Base-by-base conservation (phyloP, 1,284 basidiomycete genomes). In the Sporisorium sorghi region DNA sequence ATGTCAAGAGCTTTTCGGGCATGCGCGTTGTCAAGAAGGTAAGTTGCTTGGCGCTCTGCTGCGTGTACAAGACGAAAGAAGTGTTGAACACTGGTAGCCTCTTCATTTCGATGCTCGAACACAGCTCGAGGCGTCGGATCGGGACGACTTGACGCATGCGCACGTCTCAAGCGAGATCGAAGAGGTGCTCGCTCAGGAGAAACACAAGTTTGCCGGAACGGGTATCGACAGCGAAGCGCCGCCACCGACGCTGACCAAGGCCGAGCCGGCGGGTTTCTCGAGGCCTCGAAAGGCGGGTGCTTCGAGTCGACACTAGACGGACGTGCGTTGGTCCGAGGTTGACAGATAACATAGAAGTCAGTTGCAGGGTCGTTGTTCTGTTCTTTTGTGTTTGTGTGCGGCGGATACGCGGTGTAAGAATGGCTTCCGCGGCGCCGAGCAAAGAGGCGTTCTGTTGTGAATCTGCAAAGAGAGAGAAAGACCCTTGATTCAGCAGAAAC, bases 11-110 rank as follows among this genome's bases (percentile, higher is more conserved):
- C n/a, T 69, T 78, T 23, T 58, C 61, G 11, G 76, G 76, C 11
- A 63, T 80, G 62, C 59, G 72, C 2, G 51, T 80, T 2, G 66
- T 76, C 17, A 80, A 76, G 40, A 76, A 75, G 37, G n/a, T 37
- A n/a, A 37, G 35, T 37, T 37, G 33, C 33, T n/a, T n/a, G n/a
- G n/a, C n/a, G n/a, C n/a, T n/a, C n/a, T n/a, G n/a, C n/a, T n/a
- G n/a, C n/a, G n/a, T n/a, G n/a, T n/a, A n/a, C n/a, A n/a, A n/a
- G n/a, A n/a, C n/a, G n/a, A n/a, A n/a, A n/a, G n/a, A n/a, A n/a
- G n/a, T n/a, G n/a, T n/a, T n/a, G n/a, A n/a, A n/a, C n/a, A n/a
- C n/a, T n/a, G n/a, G n/a, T n/a, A n/a, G n/a, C 15, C 35, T 37
- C n/a, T 37, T 37, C 33, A 35, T 14, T 35, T 14, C 11, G 30